These are phyloP conservation scores for Dipodascus albidus DNA, from an alignment of 805 yeast species.

Conservation along the genomic window DNA sequence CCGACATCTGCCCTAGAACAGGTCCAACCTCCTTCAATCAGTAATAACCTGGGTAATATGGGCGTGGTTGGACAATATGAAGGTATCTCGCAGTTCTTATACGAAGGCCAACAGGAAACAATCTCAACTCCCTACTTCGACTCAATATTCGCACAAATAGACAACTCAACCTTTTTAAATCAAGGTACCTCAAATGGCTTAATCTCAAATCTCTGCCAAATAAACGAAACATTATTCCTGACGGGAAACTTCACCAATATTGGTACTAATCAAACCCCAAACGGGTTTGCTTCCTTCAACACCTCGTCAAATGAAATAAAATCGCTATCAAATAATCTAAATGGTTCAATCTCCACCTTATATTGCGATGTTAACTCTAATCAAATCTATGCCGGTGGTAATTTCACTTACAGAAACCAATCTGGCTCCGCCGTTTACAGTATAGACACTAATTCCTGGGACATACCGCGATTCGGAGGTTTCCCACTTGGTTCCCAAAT, in stretches of 20 bases:
- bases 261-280: conserved; percentile 10
- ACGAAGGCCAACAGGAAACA: conserved; percentile 27
- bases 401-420: conserved; percentile 41
- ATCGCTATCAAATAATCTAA: conserved; percentile 12
- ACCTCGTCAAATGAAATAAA: conserved; percentile 17
- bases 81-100: conserved; percentile 27
- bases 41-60: conserved; percentile 19
- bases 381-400: conserved; percentile 71
- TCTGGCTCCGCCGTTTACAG: conserved; percentile 59
- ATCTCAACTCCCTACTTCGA: conserved; percentile 15
- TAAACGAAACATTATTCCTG: conserved; percentile 15
- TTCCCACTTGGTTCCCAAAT: conserved; percentile 50
- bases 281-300: conserved; percentile 19
- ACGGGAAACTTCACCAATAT: conserved; percentile 23
- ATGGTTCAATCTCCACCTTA: conserved; percentile 35
- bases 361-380: conserved; percentile 36
- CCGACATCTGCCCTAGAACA: not conserved
- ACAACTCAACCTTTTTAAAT: conserved; percentile 11
- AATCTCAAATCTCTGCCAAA: conserved; percentile 13
- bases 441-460: conserved; percentile 29
- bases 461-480: conserved; percentile 60
- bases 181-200: conserved; percentile 13
- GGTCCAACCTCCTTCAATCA: conserved; percentile 16
- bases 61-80: conserved; percentile 29
- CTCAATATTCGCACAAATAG: conserved; percentile 14